Evolutionary conservation across 768 basidiomycete genomes (phyloP), one percentile per base, ranked within the genome.

Genomic region (Panaeolus cyanescens): DNA sequence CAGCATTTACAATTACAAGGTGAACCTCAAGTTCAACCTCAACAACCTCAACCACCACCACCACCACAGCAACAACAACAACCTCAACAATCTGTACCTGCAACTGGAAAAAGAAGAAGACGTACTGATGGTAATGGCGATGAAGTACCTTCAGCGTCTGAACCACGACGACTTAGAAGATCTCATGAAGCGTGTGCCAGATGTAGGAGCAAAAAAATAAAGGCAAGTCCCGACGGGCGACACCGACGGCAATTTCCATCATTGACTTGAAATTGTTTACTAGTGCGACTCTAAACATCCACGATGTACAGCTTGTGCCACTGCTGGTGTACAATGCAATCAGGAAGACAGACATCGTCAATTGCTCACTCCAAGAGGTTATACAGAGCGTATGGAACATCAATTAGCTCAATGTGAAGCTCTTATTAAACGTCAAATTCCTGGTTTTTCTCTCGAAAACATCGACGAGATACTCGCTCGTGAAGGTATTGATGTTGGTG

Each of bases 131-230:
- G 78, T 2, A 79, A 77, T 28, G 80, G 79, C 12, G 88, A 86
- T 58, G 88, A 87, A n/a, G 74, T 76, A 42, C 69, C 77, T 34
- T 74, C 83, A 17, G 77, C 86, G 40, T 82, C 87, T 59, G 92
- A 93, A 74, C 89, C 91, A 42, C 84, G 93, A 69, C 85, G 92
- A 59, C 83, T 95, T 69, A 82, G 93, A 68, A 87, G 93, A 71
- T 93, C 92, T 69, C 93, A 95, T 78, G 93, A 95, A 78, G 92
- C 93, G 64, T 95, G 93, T 81, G 89, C 93, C 65, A 85, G 93
- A 74, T 95, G 93, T 83, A 91, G 93, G 85, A 90, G 88, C 80
- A 94, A 95, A 87, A 95, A 95, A 90, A 95, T 95, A 79, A 95
- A 95, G 91, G 91, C 87, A 82, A 81, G 80, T 80, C 77, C 80